These are phyloP conservation scores for Ambrosia hybrid DNA, from an alignment of 140 eudicot species.

Conservation along the genomic window DNA sequence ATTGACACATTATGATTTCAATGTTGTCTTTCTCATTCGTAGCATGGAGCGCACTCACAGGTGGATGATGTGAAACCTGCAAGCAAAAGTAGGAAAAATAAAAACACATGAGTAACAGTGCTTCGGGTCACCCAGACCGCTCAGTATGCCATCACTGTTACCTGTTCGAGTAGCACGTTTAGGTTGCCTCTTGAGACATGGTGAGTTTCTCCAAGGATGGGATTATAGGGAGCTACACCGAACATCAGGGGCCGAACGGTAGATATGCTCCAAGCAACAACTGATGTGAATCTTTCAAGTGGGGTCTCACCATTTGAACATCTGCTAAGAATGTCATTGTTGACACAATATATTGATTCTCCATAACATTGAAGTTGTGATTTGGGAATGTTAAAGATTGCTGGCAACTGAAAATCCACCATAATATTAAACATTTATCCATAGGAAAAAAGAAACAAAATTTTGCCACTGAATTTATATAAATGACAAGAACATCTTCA, in stretches of 20 bases:
- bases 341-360: conserved; percentile 61
- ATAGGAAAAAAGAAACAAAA: too few species aligned
- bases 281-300: conserved; percentile 55
- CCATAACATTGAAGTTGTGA: conserved; percentile 87
- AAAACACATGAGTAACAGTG: background rate
- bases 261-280: conserved; percentile 87
- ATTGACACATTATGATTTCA: conserved; percentile 80
- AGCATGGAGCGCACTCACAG: conserved; percentile 85
- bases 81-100: conserved; percentile 10
- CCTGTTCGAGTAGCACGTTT: conserved; percentile 89
- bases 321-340: conserved; percentile 50
- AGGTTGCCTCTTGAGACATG: conserved; percentile 71
- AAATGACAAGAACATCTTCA: background rate
- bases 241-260: conserved; percentile 66
- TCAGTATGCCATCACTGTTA: conserved; percentile 4
- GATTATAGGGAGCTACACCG: conserved; percentile 85
- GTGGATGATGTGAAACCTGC: conserved; percentile 97
- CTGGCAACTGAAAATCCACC: conserved; percentile 60
- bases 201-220: conserved; percentile 93
- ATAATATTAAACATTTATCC: conserved; percentile 1
- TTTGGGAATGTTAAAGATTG: conserved; percentile 82
- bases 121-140: background rate
- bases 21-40: conserved; percentile 63
- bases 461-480: too few species aligned
- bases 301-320: conserved; percentile 53